Evolutionary conservation across 257 asterid species (phyloP).

Genomic region (Craterostigma plantagineum): DNA sequence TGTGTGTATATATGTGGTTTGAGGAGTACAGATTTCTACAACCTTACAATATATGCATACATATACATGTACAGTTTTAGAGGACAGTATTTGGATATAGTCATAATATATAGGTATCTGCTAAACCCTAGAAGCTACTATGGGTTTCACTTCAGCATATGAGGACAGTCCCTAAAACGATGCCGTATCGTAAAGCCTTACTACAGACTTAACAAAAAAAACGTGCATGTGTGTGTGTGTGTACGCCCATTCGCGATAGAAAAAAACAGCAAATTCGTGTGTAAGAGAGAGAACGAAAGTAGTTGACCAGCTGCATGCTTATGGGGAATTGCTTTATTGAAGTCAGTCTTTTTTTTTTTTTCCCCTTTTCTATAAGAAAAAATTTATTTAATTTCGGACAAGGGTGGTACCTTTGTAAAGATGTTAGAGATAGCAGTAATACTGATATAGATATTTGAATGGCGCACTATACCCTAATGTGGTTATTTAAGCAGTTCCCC

Average conservation of each 20-base stretch:
- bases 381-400: slow-evolving; percentile 6
- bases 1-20: no score
- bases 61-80: slow-evolving; percentile 6
- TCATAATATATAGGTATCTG: slow-evolving; percentile 19
- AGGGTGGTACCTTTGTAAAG: slow-evolving; percentile 14
- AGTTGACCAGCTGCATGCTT: slow-evolving; percentile 41
- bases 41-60: slow-evolving; percentile 1
- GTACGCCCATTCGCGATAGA: slow-evolving; percentile 3
- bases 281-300: slow-evolving; percentile 12
- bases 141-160: slow-evolving; percentile 6
- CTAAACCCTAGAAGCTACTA: slow-evolving; percentile 8
- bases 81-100: neutral
- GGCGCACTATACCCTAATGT: slow-evolving; percentile 6
- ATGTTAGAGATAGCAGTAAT: slow-evolving; percentile 3
- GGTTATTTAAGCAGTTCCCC: no score
- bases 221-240: slow-evolving; percentile 6
- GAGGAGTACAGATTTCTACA: no score
- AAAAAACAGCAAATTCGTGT: slow-evolving; percentile 10
- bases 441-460: slow-evolving; percentile 17
- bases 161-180: slow-evolving; percentile 33
- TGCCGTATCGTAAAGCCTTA: slow-evolving; percentile 17
- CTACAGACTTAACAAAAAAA: neutral
- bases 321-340: slow-evolving; percentile 12
- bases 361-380: no score
- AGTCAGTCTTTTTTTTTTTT: slow-evolving; percentile 11